Evolutionary conservation across 345 rosid genomes (phyloP), one percentile per base, ranked within the genome.

Genomic region (Angophora floribunda): DNA sequence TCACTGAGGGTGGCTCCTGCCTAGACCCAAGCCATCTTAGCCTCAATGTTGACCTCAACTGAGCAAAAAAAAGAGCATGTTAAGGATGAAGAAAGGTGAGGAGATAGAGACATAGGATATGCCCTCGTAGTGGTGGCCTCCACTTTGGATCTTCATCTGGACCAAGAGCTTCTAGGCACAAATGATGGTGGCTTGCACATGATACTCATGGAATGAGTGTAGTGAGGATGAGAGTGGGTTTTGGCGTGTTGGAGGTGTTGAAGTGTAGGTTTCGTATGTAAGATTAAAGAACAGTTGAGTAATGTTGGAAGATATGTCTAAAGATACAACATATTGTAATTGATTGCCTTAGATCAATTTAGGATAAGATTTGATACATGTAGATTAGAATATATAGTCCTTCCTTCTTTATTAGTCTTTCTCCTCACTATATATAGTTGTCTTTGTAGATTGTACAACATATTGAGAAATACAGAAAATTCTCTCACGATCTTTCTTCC

Each of bases 221-320:
- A 4, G 94, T 87, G 82, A 94, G 59, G 15, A 93, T 95, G 9
- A 91, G 85, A 4, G 86, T 45, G 9, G 96, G 98, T 80, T 93
- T 95, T 3, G 89, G 94, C 19, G 94, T 88, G 44, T 90, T 55
- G 32, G 88, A 88, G 59, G 89, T 36, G 57, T 89, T 82, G 88
- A 91, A 92, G 19, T 93, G 91, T 16, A 88, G 91, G 80, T 95
- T 95, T 36, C 92, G 91, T 32, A 89, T 89, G 52, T 87, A 89
- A n/a, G 90, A 86, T 44, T 85, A 86, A 65, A 93, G 88, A 9
- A 91, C 88, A 4, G 90, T 41, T 7, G 89, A 10, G 51, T n/a
- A n/a, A n/a, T n/a, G n/a, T n/a, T n/a, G n/a, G n/a, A n/a, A n/a
- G n/a, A n/a, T n/a, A n/a, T n/a, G n/a, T n/a, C n/a, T n/a, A n/a